These are phyloP conservation scores for Cryptosporidium bovis DNA, from an alignment of 169 alveolate genomes.

Conservation along the genomic window DNA sequence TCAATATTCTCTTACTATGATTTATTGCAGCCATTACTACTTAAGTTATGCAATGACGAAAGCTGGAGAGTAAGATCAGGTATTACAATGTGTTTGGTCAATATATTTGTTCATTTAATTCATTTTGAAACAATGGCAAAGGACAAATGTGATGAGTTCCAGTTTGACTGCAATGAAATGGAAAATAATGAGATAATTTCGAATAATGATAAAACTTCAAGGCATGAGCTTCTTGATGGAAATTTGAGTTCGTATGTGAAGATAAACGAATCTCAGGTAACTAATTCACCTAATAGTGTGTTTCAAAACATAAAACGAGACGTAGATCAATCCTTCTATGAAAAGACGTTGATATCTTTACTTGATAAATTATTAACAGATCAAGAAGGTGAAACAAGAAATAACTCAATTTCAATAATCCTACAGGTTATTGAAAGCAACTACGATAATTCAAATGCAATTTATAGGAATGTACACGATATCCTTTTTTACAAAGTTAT, in stretches of 20 bases:
- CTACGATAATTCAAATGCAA: background rate
- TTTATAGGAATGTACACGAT: background rate
- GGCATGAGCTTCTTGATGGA: no score
- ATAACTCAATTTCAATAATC: conserved; percentile 7
- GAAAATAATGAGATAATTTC: conserved; percentile 15
- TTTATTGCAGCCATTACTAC: conserved; percentile 28
- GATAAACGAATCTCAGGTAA: no score
- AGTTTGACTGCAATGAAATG: background rate
- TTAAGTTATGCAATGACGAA: conserved; percentile 22
- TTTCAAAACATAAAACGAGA: background rate
- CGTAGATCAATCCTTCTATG: background rate
- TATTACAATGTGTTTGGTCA: conserved; percentile 27
- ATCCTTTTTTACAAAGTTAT: conserved; percentile 25
- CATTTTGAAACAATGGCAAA: background rate
- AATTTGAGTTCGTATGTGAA: no score
- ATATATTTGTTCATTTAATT: conserved; percentile 4
- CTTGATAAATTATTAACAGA: conserved; percentile 22
- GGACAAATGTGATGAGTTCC: background rate
- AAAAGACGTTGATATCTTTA: background rate
- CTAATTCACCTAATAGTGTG: background rate
- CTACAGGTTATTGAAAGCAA: conserved; percentile 12
- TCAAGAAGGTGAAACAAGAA: conserved; percentile 44
- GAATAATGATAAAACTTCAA: background rate
- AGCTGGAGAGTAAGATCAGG: conserved; percentile 61
- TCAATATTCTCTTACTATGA: conserved; percentile 7